Evolutionary conservation across 306 rosid genomes (phyloP), one percentile per base, ranked within the genome.

Genomic region (Gastrolobium villosum): DNA sequence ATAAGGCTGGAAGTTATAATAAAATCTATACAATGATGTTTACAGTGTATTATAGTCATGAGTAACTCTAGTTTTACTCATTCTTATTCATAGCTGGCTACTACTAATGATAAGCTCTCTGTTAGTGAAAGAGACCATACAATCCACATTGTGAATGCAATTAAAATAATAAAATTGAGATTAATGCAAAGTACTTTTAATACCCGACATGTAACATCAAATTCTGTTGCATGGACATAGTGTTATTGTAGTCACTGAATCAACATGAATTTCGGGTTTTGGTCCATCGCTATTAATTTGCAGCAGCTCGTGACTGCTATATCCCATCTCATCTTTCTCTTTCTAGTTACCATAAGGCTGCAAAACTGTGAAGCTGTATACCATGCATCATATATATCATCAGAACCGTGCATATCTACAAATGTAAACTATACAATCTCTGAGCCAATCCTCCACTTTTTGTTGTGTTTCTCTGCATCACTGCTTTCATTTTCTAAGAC

Each of bases 321-420:
- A 71, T 49, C 70, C 31, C 55, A 41, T 79, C 78, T 62, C 78
- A 71, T 67, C 62, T 74, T 65, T 81, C 46, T 65, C 59, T 72
- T n/a, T 83, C 67, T 70, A 13, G 41, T 76, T 62, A 45, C 30
- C 44, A 76, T 78, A 88, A 89, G 77, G 93, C 96, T 89, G 96
- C 93, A 49, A 65, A 70, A 59, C 59, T 7, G 3, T 65, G 82
- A 64, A 81, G 84, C 81, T 85, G 96, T 72, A 81, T 83, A 65
- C 84, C 72, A 75, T 65, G 11, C 39, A 68, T 56, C 32, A 11
- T 20, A 20, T 20, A 20, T 20, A 20, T 20, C 26, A 9, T 11
- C 36, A 62, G 4, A 3, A 52, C 70, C 75, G 57, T 74, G 65
- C 78, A 65, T 61, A 31, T 40, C 44, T 53, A 65, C 67, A 76